Conservation (phyloP, 371 early-diverging fungal species). For the Mucor piriformis region DNA sequence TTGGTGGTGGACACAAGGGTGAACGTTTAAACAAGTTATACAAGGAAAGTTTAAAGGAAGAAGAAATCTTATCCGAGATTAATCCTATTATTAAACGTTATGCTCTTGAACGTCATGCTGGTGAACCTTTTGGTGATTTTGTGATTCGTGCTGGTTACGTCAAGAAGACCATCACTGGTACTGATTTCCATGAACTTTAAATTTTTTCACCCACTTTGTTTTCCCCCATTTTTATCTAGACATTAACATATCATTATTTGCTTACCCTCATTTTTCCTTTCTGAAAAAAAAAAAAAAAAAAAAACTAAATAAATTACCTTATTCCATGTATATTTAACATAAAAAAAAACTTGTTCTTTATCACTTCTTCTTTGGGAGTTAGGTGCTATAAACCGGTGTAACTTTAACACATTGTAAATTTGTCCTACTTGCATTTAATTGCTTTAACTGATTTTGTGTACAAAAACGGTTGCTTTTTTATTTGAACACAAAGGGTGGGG, state of each 20-base stretch:
- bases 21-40: constrained; percentile 88
- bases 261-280: background rate
- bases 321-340: background rate
- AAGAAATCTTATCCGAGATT: constrained; percentile 79
- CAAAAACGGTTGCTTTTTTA: no score
- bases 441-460: background rate
- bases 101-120: constrained; percentile 68
- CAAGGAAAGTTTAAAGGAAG: constrained; percentile 85
- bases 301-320: background rate
- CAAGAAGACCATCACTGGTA: constrained; percentile 78
- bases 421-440: background rate
- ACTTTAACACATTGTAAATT: background rate
- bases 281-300: no score
- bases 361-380: no score
- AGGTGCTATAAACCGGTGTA: background rate
- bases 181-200: constrained; percentile 72
- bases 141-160: constrained; percentile 86
- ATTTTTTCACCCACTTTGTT: background rate
- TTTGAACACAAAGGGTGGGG: no score
- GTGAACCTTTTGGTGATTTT: constrained; percentile 93
- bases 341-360: background rate
- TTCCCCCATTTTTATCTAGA: background rate
- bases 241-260: background rate
- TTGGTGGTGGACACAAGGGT: constrained; percentile 90
- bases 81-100: constrained; percentile 82